Evolutionary conservation across 495 filamentous ascomycete species (phyloP).

Genomic region (Amphirosellinia nigrospora): DNA sequence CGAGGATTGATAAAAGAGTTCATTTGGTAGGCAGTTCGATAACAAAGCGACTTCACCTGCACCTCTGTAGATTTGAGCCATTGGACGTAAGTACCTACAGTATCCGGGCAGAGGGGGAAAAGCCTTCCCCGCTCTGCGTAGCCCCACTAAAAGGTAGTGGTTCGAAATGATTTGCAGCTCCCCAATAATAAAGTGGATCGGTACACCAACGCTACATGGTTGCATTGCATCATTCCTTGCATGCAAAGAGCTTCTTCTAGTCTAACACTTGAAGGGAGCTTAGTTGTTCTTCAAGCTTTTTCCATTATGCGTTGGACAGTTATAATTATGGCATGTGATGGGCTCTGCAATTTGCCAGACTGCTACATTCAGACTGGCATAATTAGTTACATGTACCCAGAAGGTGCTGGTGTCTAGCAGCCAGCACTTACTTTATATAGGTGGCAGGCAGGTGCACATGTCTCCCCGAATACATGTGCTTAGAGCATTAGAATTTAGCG

Average conservation of each 20-base stretch:
- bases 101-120: not conserved
- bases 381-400: too few species aligned
- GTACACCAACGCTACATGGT: slow-evolving; percentile 1
- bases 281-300: not conserved
- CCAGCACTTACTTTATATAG: too few species aligned
- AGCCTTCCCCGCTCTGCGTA: not conserved
- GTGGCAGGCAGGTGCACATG: too few species aligned
- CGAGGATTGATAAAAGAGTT: not conserved
- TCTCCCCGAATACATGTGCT: too few species aligned
- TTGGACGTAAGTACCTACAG: too few species aligned
- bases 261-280: not conserved
- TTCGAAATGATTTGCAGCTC: slow-evolving; percentile 13
- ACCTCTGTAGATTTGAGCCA: too few species aligned
- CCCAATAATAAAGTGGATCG: not conserved
- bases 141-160: slow-evolving; percentile 4
- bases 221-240: slow-evolving; percentile 14
- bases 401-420: too few species aligned
- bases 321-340: not conserved
- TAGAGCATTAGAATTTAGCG: too few species aligned
- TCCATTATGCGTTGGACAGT: not conserved
- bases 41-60: too few species aligned
- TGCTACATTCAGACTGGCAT: not conserved
- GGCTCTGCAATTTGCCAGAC: not conserved
- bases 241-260: not conserved
- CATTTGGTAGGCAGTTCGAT: not conserved